These are phyloP conservation scores for Fusarium sp. DNA, from an alignment of 2,329 filamentous ascomycete genomes.

Conservation along the genomic window DNA sequence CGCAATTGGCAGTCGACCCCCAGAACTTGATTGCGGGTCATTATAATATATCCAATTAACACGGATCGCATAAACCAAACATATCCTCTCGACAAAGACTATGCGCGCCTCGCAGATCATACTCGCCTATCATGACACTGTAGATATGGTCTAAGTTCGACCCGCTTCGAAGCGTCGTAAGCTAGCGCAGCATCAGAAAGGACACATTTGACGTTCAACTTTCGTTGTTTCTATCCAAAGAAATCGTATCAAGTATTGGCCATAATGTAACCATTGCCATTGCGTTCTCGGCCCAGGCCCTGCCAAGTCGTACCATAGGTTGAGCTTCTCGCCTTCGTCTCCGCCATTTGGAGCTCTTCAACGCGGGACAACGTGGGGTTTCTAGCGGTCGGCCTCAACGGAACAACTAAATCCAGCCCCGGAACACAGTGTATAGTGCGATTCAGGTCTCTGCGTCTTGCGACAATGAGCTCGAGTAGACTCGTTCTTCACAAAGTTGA, in stretches of 20 bases:
- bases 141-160: slow-evolving; percentile 6
- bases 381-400: slow-evolving; percentile 36
- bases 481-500: too few relatives aligned
- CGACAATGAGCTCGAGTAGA: not conserved
- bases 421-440: slow-evolving; percentile 35
- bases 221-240: not conserved
- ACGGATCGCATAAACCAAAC: not conserved
- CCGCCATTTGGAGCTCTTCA: slow-evolving; percentile 27
- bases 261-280: slow-evolving; percentile 8
- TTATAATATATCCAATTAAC: not conserved
- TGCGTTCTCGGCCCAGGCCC: slow-evolving; percentile 12
- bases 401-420: slow-evolving; percentile 39
- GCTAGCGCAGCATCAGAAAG: slow-evolving; percentile 1
- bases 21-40: not conserved
- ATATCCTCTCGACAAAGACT: not conserved
- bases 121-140: not conserved
- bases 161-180: slow-evolving; percentile 19
- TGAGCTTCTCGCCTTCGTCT: slow-evolving; percentile 21
- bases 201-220: slow-evolving; percentile 13
- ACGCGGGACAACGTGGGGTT: slow-evolving; percentile 34
- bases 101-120: not conserved
- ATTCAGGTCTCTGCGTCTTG: not conserved
- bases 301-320: slow-evolving; percentile 37
- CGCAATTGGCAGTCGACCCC: not conserved
- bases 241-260: slow-evolving; percentile 8